Evolutionary conservation across 768 basidiomycete genomes (phyloP), one percentile per base, ranked within the genome.

Genomic region (Stropharia rugosoannulata): DNA sequence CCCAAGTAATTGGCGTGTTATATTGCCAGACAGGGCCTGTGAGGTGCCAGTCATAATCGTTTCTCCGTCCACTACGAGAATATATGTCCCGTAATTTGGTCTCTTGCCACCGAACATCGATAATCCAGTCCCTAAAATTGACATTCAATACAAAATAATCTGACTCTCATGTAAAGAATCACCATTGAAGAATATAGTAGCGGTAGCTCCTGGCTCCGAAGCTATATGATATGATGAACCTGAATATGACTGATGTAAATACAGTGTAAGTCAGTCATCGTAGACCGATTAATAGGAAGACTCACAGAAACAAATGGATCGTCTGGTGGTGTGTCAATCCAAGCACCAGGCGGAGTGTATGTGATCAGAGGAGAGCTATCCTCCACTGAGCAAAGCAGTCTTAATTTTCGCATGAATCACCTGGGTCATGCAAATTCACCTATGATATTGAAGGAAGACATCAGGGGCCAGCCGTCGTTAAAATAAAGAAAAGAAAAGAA

Each of bases 281-380:
- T 12, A 25, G 16, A 9, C 29, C 44, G 36, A n/a, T 22, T 8
- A 49, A 27, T 18, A 29, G 19, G 22, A 27, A 32, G 19, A 64
- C 75, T 62, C 52, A 77, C 78, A 62, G 70, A 45, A 61, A 68
- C 69, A 39, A 75, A 65, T 11, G 74, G 63, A 64, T 80, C 78
- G 40, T 70, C 66, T 43, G 56, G 62, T 13, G 76, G 72, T 11
- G 75, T 69, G 65, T 81, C 80, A 44, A 64, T 64, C 82, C 82
- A 84, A 55, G 80, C 78, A 54, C 72, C 76, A 62, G 66, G 64
- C 55, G 82, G 82, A 29, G 68, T 64, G 61, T 83, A 85, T 55
- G 71, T 62, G 64, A 84, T 75, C 55, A 83, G 70, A 65, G 82
- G 80, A 58, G 82, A 82, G 64, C 74, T 70, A 62, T 84, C 82